Percentiles rank a stretch among this genome's conserved stretches.
Conservation (phyloP, 176 grass and related monocot species). For the Oryza officinalis region DNA sequence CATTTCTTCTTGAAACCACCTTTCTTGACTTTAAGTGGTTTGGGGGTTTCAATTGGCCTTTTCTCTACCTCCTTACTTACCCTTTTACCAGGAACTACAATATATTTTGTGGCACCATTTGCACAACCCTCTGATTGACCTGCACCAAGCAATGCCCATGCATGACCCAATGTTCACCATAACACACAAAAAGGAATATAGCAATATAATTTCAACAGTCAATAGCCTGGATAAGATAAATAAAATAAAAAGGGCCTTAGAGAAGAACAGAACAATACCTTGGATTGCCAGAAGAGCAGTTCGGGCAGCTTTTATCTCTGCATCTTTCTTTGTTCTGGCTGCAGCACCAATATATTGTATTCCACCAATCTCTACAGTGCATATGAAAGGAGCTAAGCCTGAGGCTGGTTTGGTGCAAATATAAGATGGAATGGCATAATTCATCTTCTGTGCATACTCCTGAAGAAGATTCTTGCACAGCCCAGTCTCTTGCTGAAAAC, state of each 20-base stretch:
- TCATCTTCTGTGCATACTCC: slow-evolving; percentile 99
- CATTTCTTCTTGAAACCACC: slow-evolving; percentile 68
- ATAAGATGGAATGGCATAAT: slow-evolving; percentile 93
- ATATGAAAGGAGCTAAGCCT: slow-evolving; percentile 55
- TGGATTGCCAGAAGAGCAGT: slow-evolving; percentile 96
- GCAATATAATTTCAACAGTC: background rate
- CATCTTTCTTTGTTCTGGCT: slow-evolving; percentile 85
- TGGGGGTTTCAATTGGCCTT: slow-evolving; percentile 39
- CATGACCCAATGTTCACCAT: slow-evolving; percentile 20
- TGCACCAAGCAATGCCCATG: slow-evolving; percentile 42
- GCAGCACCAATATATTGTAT: slow-evolving; percentile 92
- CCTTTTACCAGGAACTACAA: slow-evolving; percentile 71
- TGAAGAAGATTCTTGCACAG: slow-evolving; percentile 99
- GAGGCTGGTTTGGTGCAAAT: slow-evolving; percentile 59
- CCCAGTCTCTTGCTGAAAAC: slow-evolving; percentile 88
- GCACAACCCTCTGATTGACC: slow-evolving; percentile 51
- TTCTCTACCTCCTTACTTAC: slow-evolving; percentile 57
- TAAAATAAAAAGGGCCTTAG: slow-evolving; percentile 11
- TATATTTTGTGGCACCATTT: slow-evolving; percentile 59
- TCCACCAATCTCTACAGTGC: slow-evolving; percentile 87
- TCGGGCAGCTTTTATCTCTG: slow-evolving; percentile 88
- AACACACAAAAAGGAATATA: background rate
- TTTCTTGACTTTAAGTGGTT: slow-evolving; percentile 70
- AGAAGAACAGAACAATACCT: slow-evolving; percentile 31
- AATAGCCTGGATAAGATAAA: background rate